These are phyloP conservation scores for Nitzschia sp. DNA, from an alignment of 108 stramenopile species.

Conservation along the genomic window DNA sequence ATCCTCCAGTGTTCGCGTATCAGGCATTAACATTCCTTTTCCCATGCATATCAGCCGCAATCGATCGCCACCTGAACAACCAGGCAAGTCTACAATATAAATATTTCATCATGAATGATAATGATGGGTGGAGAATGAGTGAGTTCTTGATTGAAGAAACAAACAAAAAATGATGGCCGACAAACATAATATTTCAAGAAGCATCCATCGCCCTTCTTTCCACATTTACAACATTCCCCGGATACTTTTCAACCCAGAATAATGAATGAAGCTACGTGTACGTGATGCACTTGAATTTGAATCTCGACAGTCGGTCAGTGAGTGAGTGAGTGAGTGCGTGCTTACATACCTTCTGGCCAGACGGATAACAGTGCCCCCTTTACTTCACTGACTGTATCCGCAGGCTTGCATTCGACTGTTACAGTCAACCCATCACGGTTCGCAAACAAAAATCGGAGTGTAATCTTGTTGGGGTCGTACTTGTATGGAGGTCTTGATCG, in stretches of 20 bases:
- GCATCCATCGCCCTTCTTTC: too few species aligned
- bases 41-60: constrained; percentile 88
- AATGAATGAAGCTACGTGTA: too few species aligned
- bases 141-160: too few species aligned
- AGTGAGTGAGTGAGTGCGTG: too few species aligned
- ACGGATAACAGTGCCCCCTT: constrained; percentile 77
- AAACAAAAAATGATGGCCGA: not conserved
- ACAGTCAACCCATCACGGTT: constrained; percentile 81
- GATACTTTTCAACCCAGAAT: too few species aligned
- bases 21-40: constrained; percentile 83
- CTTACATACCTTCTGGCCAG: constrained; percentile 76
- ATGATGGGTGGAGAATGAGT: not conserved
- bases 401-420: constrained; percentile 70
- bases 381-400: constrained; percentile 75
- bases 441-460: constrained; percentile 82
- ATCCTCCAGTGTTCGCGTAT: constrained; percentile 64
- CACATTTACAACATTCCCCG: too few species aligned
- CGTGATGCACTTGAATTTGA: too few species aligned
- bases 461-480: constrained; percentile 78
- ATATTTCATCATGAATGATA: too few species aligned
- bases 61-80: constrained; percentile 64
- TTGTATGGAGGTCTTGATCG: constrained; percentile 51
- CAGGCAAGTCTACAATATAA: constrained; percentile 56
- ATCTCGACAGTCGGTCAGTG: too few species aligned
- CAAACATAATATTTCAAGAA: not conserved